phyloP scores from a whole-genome alignment of 441 rosid species.

The Erodium moschatum region DNA sequence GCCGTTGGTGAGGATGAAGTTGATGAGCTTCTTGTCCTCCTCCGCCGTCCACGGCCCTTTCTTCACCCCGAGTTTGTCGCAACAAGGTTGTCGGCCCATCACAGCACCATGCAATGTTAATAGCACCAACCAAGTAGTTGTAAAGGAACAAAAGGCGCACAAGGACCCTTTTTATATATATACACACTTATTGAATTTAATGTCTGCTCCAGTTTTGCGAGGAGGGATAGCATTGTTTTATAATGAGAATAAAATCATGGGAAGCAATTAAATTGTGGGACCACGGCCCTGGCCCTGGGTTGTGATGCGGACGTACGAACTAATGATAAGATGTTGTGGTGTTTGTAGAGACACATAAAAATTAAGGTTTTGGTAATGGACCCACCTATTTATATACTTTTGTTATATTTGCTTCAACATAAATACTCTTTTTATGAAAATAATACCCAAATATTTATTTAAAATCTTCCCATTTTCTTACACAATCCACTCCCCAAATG shows the following conservation, averaged over 20 bases:
- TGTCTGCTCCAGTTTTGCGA: constrained; percentile 8
- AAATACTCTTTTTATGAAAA: too few relatives aligned
- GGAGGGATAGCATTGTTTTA: background rate
- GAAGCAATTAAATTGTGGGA: constrained; percentile 18
- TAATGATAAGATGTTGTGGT: constrained; percentile 40
- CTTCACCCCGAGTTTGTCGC: constrained; percentile 54
- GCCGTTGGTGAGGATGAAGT: constrained; percentile 45
- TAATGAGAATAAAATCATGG: constrained; percentile 13
- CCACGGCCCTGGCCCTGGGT: constrained; percentile 35
- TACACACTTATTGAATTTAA: constrained; percentile 9
- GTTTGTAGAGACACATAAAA: constrained; percentile 20
- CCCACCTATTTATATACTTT: constrained; percentile 20
- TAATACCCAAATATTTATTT: background rate
- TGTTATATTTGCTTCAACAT: too few relatives aligned
- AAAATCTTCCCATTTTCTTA: constrained; percentile 32
- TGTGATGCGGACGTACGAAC: constrained; percentile 59
- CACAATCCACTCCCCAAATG: constrained; percentile 41
- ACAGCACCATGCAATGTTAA: background rate
- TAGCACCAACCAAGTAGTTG: background rate
- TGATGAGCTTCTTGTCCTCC: constrained; percentile 55
- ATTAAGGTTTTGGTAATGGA: constrained; percentile 17
- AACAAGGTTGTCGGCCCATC: constrained; percentile 57
- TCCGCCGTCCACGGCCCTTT: constrained; percentile 68
- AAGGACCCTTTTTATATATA: background rate
- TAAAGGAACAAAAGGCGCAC: background rate